phyloP scores from a whole-genome alignment of 768 basidiomycete species.

The Phanerochaete sordida region DNA sequence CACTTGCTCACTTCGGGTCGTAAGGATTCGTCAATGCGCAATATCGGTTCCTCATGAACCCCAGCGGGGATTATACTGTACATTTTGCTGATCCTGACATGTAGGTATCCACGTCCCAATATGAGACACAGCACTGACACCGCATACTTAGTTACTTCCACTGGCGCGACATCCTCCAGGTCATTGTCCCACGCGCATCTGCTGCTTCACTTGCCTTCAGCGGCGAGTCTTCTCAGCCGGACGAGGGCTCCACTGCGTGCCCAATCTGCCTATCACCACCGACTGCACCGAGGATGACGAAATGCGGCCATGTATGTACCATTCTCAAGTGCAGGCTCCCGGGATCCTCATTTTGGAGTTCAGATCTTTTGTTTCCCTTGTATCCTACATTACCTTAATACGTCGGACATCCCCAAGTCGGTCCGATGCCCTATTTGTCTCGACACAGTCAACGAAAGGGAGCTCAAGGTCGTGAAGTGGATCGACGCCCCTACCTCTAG shows the following conservation, averaged over 20 bases:
- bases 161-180: conserved; percentile 94
- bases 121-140: conserved; percentile 7
- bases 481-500: conserved; percentile 54
- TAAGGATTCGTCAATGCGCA: conserved; percentile 96
- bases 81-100: conserved; percentile 98
- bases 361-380: conserved; percentile 95
- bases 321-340: neutral
- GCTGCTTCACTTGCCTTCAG: conserved; percentile 63
- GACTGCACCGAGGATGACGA: conserved; percentile 88
- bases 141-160: conserved; percentile 74
- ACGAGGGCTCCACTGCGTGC: conserved; percentile 71
- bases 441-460: conserved; percentile 85
- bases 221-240: conserved; percentile 38
- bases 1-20: conserved; percentile 7
- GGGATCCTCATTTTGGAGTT: conserved; percentile 7
- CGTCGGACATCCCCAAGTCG: conserved; percentile 81
- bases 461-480: conserved; percentile 94
- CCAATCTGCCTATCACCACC: conserved; percentile 95
- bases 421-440: conserved; percentile 95
- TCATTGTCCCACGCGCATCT: conserved; percentile 85
- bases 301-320: conserved; percentile 90
- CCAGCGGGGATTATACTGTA: conserved; percentile 86
- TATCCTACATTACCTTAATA: conserved; percentile 85
- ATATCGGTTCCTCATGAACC: conserved; percentile 94
- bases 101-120: conserved; percentile 39